These are phyloP conservation scores for Xylaria longipes DNA, from an alignment of 495 filamentous ascomycete species.

Conservation along the genomic window DNA sequence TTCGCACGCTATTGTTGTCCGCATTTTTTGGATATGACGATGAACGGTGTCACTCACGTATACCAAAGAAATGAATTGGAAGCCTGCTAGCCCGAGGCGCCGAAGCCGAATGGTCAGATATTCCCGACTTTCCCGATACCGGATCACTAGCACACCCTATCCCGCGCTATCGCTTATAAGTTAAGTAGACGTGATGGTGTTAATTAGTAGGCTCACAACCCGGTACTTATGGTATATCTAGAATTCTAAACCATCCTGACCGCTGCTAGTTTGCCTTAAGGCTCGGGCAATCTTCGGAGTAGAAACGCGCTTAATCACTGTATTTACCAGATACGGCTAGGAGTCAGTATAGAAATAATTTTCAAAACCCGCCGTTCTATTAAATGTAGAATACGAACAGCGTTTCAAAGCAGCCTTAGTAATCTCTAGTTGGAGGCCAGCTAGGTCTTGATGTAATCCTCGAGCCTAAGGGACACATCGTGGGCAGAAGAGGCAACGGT, in stretches of 20 bases:
- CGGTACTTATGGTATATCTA: background rate
- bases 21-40: slow-evolving; percentile 1
- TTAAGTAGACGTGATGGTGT: background rate
- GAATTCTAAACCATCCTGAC: background rate
- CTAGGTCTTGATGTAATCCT: background rate
- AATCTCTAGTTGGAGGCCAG: background rate
- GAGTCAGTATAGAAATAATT: background rate
- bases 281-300: background rate
- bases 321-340: background rate
- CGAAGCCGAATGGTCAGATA: slow-evolving; percentile 1
- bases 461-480: background rate
- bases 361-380: background rate
- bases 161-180: background rate
- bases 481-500: background rate
- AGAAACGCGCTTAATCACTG: background rate
- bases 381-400: background rate
- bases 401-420: background rate
- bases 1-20: slow-evolving; percentile 23
- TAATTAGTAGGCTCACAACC: background rate
- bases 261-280: background rate
- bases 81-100: background rate
- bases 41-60: background rate
- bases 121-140: slow-evolving; percentile 28
- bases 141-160: background rate
- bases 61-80: background rate